These are phyloP conservation scores for Podaxis carcinomalis DNA, from an alignment of 768 basidiomycete genomes.

Conservation along the genomic window DNA sequence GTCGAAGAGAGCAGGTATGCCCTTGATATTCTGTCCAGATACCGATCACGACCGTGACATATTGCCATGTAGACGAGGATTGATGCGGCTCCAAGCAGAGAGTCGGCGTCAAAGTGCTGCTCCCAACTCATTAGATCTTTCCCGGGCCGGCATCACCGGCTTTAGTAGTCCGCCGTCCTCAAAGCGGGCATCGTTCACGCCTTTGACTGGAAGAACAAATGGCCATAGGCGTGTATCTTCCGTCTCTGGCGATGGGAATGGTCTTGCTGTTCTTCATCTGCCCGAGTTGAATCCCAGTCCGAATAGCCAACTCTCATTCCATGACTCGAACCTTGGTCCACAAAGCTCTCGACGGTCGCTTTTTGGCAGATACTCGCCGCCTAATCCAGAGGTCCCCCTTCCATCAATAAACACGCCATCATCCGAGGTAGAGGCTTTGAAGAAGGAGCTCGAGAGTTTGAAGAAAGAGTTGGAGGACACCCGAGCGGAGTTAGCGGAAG, in stretches of 20 bases:
- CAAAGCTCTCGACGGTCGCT: conserved; percentile 39
- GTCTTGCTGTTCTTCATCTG: conserved; percentile 19
- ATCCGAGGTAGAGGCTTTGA: conserved; percentile 52
- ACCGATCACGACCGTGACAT: conserved; percentile 3
- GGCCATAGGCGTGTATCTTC: conserved; percentile 73
- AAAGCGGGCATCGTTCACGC: conserved; percentile 74
- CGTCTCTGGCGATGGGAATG: conserved; percentile 56
- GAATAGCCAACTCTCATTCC: conserved; percentile 27
- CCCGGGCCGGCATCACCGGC: conserved; percentile 35
- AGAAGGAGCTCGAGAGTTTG: conserved; percentile 56
- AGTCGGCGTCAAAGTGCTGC: conserved; percentile 57
- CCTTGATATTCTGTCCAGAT: conserved; percentile 4
- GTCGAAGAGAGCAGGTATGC: conserved; percentile 82
- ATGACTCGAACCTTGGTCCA: conserved; percentile 15
- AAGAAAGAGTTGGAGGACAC: conserved; percentile 43
- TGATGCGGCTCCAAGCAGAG: conserved; percentile 85
- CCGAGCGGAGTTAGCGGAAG: conserved; percentile 46
- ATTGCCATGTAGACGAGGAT: conserved; percentile 53
- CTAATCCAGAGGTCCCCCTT: conserved; percentile 29
- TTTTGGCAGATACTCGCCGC: conserved; percentile 42
- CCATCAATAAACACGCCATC: conserved; percentile 50
- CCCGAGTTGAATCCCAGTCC: conserved; percentile 32
- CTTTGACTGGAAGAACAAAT: conserved; percentile 54
- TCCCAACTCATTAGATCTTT: conserved; percentile 45
- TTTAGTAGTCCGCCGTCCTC: conserved; percentile 45